Conservation (phyloP, 2,329 filamentous ascomycete genomes). For the Bipolaris gigantea region DNA sequence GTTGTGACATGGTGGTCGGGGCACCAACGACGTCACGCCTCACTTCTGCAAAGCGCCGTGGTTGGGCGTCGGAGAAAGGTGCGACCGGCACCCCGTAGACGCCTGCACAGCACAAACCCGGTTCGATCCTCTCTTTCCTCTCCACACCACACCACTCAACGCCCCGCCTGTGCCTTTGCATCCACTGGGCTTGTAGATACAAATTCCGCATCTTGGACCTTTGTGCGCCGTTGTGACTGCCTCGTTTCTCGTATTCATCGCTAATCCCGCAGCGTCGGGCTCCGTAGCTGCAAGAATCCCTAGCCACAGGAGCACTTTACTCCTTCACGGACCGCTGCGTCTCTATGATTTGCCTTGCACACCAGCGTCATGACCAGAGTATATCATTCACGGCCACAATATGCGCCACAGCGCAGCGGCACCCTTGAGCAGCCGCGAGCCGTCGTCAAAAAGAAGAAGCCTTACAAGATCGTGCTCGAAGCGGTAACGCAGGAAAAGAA, state of each 20-base stretch:
- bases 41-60: constrained; percentile 6
- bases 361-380: constrained; percentile 32
- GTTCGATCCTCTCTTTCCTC: constrained; percentile 13
- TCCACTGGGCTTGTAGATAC: constrained; percentile 27
- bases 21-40: constrained; percentile 1
- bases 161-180: constrained; percentile 24
- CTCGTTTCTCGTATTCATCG: constrained; percentile 17
- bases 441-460: constrained; percentile 44
- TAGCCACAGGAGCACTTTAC: constrained; percentile 3
- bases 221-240: constrained; percentile 6
- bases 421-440: constrained; percentile 29
- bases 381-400: constrained; percentile 26
- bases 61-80: constrained; percentile 21
- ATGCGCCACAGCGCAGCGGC: constrained; percentile 20
- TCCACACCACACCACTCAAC: constrained; percentile 13
- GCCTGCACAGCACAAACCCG: constrained; percentile 5
- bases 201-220: constrained; percentile 7
- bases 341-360: constrained; percentile 16
- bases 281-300: not conserved
- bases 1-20: constrained; percentile 35
- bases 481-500: constrained; percentile 62
- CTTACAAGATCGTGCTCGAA: constrained; percentile 62
- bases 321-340: constrained; percentile 7
- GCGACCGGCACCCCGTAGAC: constrained; percentile 8
- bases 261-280: constrained; percentile 15